Conservation (phyloP, 805 yeast species). For the Yamadazyma sp. region DNA sequence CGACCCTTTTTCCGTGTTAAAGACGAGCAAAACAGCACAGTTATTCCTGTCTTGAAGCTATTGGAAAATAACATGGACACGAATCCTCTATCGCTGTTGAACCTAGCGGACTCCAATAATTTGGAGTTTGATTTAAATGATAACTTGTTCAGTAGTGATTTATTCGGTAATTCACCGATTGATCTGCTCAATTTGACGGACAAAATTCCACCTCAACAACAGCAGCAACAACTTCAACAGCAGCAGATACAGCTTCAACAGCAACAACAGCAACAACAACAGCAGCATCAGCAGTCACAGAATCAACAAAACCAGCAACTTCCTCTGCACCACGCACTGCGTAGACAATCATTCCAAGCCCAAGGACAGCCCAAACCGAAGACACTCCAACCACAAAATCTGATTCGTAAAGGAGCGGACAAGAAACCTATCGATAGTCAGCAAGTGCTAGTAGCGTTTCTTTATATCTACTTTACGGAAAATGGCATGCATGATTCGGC, state of each 20-base stretch:
- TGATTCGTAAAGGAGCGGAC: not conserved
- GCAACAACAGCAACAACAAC: constrained; percentile 1
- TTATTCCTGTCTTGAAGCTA: too few relatives aligned
- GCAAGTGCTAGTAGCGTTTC: constrained; percentile 51
- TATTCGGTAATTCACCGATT: constrained; percentile 8
- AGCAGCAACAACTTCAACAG: not conserved
- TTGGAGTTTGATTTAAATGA: constrained; percentile 14
- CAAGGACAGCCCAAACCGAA: not conserved
- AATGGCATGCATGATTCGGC: constrained; percentile 54
- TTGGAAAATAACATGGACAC: constrained; percentile 9
- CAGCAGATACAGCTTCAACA: not conserved
- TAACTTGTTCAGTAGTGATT: constrained; percentile 10
- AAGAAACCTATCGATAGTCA: constrained; percentile 18
- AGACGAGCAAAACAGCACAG: constrained; percentile 1
- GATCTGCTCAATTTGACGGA: constrained; percentile 6
- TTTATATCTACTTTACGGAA: constrained; percentile 49
- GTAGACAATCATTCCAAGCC: constrained; percentile 3
- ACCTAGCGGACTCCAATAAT: constrained; percentile 10
- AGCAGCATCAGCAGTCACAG: constrained; percentile 1
- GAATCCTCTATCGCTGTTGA: constrained; percentile 12
- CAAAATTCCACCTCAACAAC: constrained; percentile 5
- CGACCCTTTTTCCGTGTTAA: constrained; percentile 5
- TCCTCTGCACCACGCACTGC: not conserved
- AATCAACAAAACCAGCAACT: constrained; percentile 1
- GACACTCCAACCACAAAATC: not conserved